Evolutionary conservation across 2,329 filamentous ascomycete genomes (phyloP).

Genomic region (Periconia sp.): DNA sequence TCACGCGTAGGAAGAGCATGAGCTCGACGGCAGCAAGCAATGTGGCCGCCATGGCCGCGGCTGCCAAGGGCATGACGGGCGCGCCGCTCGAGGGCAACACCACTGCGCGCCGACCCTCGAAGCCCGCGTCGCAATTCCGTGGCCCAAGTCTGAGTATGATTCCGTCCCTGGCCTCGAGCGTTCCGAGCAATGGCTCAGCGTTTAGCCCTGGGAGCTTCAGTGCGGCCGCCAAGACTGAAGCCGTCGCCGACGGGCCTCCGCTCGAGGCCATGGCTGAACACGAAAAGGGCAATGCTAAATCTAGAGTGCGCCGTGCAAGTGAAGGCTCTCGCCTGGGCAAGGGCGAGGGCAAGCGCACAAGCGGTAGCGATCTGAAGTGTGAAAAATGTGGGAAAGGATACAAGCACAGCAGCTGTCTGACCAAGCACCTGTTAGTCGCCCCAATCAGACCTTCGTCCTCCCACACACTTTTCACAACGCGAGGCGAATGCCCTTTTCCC

Average conservation of each 20-base stretch:
- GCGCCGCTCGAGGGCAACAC: constrained; percentile 61
- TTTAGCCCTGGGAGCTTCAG: constrained; percentile 45
- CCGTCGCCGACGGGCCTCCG: constrained; percentile 72
- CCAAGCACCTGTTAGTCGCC: constrained; percentile 98
- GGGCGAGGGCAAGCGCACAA: constrained; percentile 78
- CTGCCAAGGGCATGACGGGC: constrained; percentile 67
- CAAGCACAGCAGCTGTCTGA: constrained; percentile 99
- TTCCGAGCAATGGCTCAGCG: constrained; percentile 61
- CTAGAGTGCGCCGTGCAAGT: constrained; percentile 70
- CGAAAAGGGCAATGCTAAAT: constrained; percentile 57
- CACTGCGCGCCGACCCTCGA: constrained; percentile 71
- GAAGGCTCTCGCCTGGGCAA: constrained; percentile 85
- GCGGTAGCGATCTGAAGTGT: constrained; percentile 87
- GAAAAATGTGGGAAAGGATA: constrained; percentile 99
- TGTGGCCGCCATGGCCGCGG: constrained; percentile 76
- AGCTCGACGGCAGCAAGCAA: constrained; percentile 75
- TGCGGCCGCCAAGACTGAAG: constrained; percentile 57
- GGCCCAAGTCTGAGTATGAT: constrained; percentile 61
- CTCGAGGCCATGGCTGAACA: constrained; percentile 55
- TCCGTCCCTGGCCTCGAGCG: constrained; percentile 70
- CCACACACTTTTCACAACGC: constrained; percentile 51
- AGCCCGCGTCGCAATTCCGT: constrained; percentile 56
- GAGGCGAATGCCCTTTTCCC: constrained; percentile 45
- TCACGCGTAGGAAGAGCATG: constrained; percentile 93
- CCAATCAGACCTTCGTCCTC: constrained; percentile 51